Conservation (phyloP, 1,284 basidiomycete genomes). For the Mycena citricolor region DNA sequence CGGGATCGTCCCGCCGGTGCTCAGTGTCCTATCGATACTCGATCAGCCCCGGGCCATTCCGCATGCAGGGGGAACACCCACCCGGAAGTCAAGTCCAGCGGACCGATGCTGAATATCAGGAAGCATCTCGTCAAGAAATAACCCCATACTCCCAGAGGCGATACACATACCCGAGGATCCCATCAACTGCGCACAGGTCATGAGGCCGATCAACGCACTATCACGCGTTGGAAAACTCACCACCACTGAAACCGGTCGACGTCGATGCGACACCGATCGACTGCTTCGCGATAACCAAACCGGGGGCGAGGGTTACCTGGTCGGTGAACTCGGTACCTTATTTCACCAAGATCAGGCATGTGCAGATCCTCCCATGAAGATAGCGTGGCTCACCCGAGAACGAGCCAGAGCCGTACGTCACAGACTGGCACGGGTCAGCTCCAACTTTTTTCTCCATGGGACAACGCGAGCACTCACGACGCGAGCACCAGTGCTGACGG, state of each 20-base stretch:
- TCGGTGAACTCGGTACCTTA: constrained; percentile 41
- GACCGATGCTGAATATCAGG: no score
- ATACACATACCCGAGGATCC: constrained; percentile 54
- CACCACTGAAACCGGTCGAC: constrained; percentile 38
- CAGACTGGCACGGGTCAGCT: no score
- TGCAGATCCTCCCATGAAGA: no score
- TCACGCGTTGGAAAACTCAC: constrained; percentile 12
- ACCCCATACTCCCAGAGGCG: no score
- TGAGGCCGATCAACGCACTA: neutral
- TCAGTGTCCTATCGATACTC: no score
- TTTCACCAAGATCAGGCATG: no score
- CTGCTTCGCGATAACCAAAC: constrained; percentile 47
- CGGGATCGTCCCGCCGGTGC: no score
- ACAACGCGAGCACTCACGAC: constrained; percentile 32
- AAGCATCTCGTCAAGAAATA: no score
- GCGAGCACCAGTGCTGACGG: constrained; percentile 38
- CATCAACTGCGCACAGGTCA: constrained; percentile 39
- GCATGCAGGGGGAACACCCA: no score
- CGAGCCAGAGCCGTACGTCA: constrained; percentile 50
- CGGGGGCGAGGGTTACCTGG: constrained; percentile 41
- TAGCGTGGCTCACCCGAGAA: neutral
- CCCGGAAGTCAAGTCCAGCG: no score
- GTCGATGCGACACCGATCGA: constrained; percentile 50
- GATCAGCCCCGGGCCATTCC: no score
- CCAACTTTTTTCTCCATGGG: constrained; percentile 1